Base-by-base conservation (phyloP, 345 rosid genomes). In the Balakata baccata region DNA sequence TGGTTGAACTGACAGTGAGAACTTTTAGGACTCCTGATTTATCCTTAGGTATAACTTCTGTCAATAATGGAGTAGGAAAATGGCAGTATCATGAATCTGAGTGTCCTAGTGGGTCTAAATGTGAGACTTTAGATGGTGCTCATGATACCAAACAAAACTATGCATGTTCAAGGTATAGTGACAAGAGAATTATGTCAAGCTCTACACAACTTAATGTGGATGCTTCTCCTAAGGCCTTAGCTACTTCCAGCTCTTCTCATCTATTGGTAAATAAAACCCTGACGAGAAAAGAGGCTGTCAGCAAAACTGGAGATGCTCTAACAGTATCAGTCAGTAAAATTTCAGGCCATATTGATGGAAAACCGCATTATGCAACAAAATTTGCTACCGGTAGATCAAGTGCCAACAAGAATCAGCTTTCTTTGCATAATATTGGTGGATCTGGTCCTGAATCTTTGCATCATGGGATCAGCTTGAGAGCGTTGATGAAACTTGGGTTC, bases 381-480 rank as follows among this genome's bases (percentile, higher is more conserved):
- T 75, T 76, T 62, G 62, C 71, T 76, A 74, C 83, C 10, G 64
- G 66, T 57, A 82, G 86, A 65, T 69, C 86, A 37, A 75, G 69
- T n/a, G 68, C 76, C 50, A 65, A 74, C 20, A 66, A 67, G 46
- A 75, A 74, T 49, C 71, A 66, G 77, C 66, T 47, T 70, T 78
- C 77, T 59, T 76, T 71, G 6, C 74, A 66, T 64, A 77, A 53
- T 59, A 20, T 73, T 70, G 76, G 72, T 71, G 74, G 79, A 77
- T 72, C 70, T 72, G 20, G 23, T 78, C 47, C 50, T 64, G 80
- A 81, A 62, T 75, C 84, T 75, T 57, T 82, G 56, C 71, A 76
- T 46, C 62, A 34, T 79, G 86, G 85, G 18, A 77, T 83, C 64
- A 80, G 79, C 81, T 82, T 91, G 86, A 89, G 92, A 79, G 92